phyloP scores from a whole-genome alignment of 2,329 filamentous ascomycete species.

The Stachybotrys chlorohalonatus region DNA sequence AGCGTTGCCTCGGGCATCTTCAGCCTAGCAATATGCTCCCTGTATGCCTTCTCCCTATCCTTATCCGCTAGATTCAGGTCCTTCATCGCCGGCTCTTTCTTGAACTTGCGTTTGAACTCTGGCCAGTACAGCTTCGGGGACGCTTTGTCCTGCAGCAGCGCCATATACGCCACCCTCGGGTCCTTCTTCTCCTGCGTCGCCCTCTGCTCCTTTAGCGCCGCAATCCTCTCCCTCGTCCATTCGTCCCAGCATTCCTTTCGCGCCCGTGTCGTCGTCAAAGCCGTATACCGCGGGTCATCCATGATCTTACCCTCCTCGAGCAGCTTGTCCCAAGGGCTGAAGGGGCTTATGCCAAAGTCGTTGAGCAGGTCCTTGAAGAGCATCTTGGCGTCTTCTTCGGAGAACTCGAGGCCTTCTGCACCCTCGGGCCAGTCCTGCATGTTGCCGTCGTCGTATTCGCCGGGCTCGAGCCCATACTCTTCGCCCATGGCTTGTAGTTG shows the following conservation, averaged over 20 bases:
- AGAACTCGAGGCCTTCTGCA: conserved; percentile 59
- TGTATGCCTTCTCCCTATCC: conserved; percentile 71
- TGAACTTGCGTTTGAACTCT: conserved; percentile 88
- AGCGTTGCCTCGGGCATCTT: conserved; percentile 56
- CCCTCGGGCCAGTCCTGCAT: conserved; percentile 59
- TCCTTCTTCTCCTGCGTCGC: conserved; percentile 73
- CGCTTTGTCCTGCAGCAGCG: conserved; percentile 71
- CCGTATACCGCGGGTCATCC: conserved; percentile 80
- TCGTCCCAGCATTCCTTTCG: conserved; percentile 75
- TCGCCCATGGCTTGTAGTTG: conserved; percentile 85
- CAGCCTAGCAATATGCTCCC: conserved; percentile 61
- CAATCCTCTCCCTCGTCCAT: conserved; percentile 74
- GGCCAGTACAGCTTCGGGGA: conserved; percentile 94
- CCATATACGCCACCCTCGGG: conserved; percentile 72
- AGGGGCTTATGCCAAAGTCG: conserved; percentile 76
- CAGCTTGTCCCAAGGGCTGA: conserved; percentile 83
- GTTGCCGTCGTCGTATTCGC: conserved; percentile 62
- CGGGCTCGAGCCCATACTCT: conserved; percentile 70
- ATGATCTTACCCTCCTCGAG: conserved; percentile 75
- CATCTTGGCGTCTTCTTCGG: conserved; percentile 64
- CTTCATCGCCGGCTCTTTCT: conserved; percentile 72
- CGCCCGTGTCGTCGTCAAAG: conserved; percentile 69
- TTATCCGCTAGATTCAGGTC: conserved; percentile 63
- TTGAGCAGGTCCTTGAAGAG: conserved; percentile 82
- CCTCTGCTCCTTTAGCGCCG: conserved; percentile 60